Conservation (phyloP, 257 asterid genomes). For the Asclepias syriaca region DNA sequence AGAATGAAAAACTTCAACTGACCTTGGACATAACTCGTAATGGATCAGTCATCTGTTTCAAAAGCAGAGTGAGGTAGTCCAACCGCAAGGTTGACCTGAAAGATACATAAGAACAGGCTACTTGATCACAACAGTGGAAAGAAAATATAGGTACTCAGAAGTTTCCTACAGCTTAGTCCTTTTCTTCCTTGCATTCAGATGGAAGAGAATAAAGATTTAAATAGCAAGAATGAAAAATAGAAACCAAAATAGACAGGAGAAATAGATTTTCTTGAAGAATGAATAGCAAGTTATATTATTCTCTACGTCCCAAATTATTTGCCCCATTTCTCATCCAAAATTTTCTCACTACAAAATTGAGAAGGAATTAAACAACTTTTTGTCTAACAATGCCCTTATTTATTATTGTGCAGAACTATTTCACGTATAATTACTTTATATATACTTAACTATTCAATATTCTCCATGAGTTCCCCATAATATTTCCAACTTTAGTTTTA, state of each 20-base stretch:
- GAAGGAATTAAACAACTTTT: too few relatives aligned
- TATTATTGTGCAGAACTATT: too few relatives aligned
- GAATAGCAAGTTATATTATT: neutral
- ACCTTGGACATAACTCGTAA: slow-evolving; percentile 68
- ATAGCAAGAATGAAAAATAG: neutral
- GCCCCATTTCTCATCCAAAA: too few relatives aligned
- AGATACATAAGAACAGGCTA: neutral
- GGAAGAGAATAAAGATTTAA: neutral
- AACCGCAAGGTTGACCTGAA: slow-evolving; percentile 74
- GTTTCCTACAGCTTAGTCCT: neutral
- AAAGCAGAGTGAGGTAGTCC: slow-evolving; percentile 66
- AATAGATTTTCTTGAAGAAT: neutral
- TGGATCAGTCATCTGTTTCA: slow-evolving; percentile 74
- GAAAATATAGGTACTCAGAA: neutral
- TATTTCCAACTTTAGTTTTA: too few relatives aligned
- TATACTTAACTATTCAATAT: too few relatives aligned
- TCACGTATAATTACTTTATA: too few relatives aligned
- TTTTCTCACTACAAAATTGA: too few relatives aligned
- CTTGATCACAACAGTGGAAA: neutral
- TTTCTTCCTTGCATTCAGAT: neutral
- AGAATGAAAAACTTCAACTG: slow-evolving; percentile 12
- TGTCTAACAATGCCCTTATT: too few relatives aligned
- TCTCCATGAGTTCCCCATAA: too few relatives aligned
- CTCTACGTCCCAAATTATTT: too few relatives aligned
- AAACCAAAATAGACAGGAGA: neutral